Evolutionary conservation across 2,329 filamentous ascomycete genomes (phyloP).

Genomic region (Calonectria pteridis): DNA sequence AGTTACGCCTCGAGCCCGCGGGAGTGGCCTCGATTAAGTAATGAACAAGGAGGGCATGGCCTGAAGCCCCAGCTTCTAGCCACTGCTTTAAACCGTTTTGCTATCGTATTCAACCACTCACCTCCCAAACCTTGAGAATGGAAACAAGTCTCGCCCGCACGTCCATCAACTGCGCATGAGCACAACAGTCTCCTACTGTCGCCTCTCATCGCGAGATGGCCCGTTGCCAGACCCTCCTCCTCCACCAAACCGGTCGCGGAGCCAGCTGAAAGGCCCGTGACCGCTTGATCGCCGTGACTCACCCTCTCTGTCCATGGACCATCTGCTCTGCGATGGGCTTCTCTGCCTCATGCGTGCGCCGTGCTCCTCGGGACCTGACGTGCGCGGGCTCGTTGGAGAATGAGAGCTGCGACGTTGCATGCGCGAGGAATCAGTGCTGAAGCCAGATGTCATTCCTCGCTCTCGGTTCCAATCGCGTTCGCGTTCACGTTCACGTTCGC

Average conservation of each 20-base stretch:
- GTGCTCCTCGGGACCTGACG: conserved; percentile 44
- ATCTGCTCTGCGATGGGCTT: conserved; percentile 54
- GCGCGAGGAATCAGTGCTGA: conserved; percentile 50
- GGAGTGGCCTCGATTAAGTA: conserved; percentile 1
- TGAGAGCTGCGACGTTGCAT: conserved; percentile 54
- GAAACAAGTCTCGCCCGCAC: background rate
- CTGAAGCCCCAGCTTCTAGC: background rate
- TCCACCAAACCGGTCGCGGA: conserved; percentile 57
- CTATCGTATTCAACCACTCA: background rate
- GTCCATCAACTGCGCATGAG: conserved; percentile 15
- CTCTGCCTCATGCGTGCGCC: conserved; percentile 52
- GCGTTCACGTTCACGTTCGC: conserved; percentile 43
- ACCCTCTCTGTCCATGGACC: conserved; percentile 41
- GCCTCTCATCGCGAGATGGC: conserved; percentile 46
- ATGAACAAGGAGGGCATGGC: background rate
- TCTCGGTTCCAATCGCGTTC: conserved; percentile 43
- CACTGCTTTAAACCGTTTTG: background rate
- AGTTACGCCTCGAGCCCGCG: background rate
- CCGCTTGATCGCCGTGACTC: conserved; percentile 49
- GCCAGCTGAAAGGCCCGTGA: conserved; percentile 57
- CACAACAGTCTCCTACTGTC: conserved; percentile 40
- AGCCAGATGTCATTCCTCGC: conserved; percentile 40
- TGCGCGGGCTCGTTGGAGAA: conserved; percentile 53
- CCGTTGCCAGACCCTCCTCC: conserved; percentile 45
- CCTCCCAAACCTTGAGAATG: conserved; percentile 2